These are phyloP conservation scores for Tuber aestivum DNA, from an alignment of 495 filamentous ascomycete species.

Conservation along the genomic window DNA sequence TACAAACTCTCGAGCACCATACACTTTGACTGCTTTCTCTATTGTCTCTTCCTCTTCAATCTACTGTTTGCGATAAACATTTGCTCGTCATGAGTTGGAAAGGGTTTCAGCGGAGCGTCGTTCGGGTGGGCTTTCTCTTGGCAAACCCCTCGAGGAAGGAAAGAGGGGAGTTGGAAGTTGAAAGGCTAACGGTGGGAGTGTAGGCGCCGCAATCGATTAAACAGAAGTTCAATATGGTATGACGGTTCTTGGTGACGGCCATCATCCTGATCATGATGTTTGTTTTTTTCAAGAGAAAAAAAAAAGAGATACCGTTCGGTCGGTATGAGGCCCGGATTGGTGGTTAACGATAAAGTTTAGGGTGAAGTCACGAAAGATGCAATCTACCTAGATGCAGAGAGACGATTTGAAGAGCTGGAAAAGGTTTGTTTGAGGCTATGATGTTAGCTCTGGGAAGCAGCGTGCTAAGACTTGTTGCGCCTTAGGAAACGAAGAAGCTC, in stretches of 20 bases:
- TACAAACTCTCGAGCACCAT: neutral
- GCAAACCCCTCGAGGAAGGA: slow-evolving; percentile 9
- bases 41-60: slow-evolving; percentile 4
- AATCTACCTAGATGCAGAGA: slow-evolving; percentile 89
- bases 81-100: slow-evolving; percentile 76
- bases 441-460: slow-evolving; percentile 5
- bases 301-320: neutral
- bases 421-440: slow-evolving; percentile 41
- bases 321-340: neutral
- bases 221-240: slow-evolving; percentile 77
- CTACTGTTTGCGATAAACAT: neutral
- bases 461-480: slow-evolving; percentile 16
- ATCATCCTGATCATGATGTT: too few species aligned
- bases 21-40: slow-evolving; percentile 14
- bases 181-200: slow-evolving; percentile 24
- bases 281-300: neutral
- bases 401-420: slow-evolving; percentile 90
- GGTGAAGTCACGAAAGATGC: slow-evolving; percentile 90
- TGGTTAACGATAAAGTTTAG: slow-evolving; percentile 35
- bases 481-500: slow-evolving; percentile 81
- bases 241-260: slow-evolving; percentile 18
- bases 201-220: slow-evolving; percentile 89
- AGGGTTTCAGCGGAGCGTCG: slow-evolving; percentile 84
- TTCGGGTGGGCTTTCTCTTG: slow-evolving; percentile 55
- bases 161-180: slow-evolving; percentile 13